A percentile compares a stretch with the other conserved stretches of the same genome.
These are phyloP conservation scores for Secale cereale DNA, from an alignment of 176 grass and related monocot genomes.

Conservation along the genomic window DNA sequence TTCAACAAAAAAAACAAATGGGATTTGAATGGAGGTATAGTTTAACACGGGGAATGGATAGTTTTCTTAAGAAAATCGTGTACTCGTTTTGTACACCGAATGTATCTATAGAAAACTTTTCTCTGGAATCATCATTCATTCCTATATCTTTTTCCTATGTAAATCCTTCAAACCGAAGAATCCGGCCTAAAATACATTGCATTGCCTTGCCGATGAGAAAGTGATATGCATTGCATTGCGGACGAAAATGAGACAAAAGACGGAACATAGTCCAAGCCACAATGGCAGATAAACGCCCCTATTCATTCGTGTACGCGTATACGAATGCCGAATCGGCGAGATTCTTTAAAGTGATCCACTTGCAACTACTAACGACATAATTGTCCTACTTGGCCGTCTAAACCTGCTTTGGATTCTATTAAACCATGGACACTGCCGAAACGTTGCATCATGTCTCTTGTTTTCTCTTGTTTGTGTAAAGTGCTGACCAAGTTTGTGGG, in stretches of 20 bases:
- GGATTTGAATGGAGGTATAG: no score
- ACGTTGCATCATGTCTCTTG: neutral
- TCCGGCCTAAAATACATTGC: no score
- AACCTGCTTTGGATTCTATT: neutral
- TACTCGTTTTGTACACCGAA: no score
- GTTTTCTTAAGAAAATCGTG: no score
- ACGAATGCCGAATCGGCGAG: neutral
- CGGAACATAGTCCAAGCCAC: neutral
- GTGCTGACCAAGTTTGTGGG: neutral
- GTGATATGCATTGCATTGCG: neutral
- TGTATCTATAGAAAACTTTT: no score
- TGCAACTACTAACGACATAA: neutral
- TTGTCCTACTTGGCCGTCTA: constrained; percentile 6
- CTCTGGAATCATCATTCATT: no score
- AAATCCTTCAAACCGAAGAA: no score
- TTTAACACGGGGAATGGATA: no score
- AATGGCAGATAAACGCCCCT: neutral
- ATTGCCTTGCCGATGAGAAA: neutral
- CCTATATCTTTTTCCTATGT: no score
- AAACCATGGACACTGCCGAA: neutral
- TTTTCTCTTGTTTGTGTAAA: neutral
- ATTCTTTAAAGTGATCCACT: neutral
- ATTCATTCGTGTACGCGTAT: neutral
- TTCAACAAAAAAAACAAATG: no score
- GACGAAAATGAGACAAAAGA: neutral